These are phyloP conservation scores for Microbotryum intermedium DNA, from an alignment of 1,284 basidiomycete genomes.

Conservation along the genomic window DNA sequence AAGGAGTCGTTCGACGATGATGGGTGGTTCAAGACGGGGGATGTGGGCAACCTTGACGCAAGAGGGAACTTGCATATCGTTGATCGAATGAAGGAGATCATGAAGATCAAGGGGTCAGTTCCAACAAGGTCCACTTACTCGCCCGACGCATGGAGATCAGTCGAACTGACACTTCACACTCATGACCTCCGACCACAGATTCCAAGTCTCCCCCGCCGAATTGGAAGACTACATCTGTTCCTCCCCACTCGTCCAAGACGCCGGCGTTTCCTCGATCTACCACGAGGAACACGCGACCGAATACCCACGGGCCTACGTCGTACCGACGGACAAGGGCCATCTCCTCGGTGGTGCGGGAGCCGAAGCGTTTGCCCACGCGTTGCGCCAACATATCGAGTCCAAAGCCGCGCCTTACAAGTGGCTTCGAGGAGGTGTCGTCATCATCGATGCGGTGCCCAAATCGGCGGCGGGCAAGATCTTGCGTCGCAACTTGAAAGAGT, in stretches of 20 bases:
- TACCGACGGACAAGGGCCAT: constrained; percentile 27
- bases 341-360: constrained; percentile 14
- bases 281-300: constrained; percentile 33
- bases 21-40: constrained; percentile 35
- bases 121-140: background rate
- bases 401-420: constrained; percentile 31
- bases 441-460: constrained; percentile 24
- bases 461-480: constrained; percentile 27
- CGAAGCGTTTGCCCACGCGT: constrained; percentile 11
- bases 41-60: constrained; percentile 34
- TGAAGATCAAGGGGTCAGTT: constrained; percentile 35
- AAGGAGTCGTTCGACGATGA: constrained; percentile 31
- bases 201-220: constrained; percentile 38
- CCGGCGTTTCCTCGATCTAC: constrained; percentile 33
- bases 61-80: constrained; percentile 32
- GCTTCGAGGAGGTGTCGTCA: constrained; percentile 28
- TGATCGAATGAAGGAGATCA: constrained; percentile 35
- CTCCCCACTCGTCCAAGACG: constrained; percentile 35
- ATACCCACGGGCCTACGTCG: constrained; percentile 31
- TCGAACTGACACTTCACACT: background rate
- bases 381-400: constrained; percentile 23
- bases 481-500: constrained; percentile 24
- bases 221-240: constrained; percentile 36
- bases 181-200: constrained; percentile 13
- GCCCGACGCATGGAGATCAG: too few relatives aligned